Base-by-base conservation (phyloP, 345 rosid species). In the Kandelia obovata region DNA sequence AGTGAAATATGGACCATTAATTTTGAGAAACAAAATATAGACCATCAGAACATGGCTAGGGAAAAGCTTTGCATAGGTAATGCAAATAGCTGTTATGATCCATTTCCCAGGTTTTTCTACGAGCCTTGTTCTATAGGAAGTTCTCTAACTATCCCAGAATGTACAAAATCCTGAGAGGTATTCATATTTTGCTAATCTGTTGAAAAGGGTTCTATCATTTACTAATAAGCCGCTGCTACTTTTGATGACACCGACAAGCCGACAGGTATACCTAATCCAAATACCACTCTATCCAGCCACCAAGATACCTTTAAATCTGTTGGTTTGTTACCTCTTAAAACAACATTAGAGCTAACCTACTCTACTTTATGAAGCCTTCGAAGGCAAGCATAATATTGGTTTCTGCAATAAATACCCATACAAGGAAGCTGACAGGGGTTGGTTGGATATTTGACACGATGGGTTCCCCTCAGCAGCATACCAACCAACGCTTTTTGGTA, bases 351-450 rank as follows among this genome's bases (percentile, higher is more conserved):
- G 21, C 46, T 53, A 47, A 52, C 67, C 69, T 32, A 6, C 26
- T 64, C 15, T 62, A 75, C 72, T 67, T 67, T 34, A 71, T 61
- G 72, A 43, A 68, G 39, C 59, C 69, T 43, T 64, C 43, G 16
- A 61, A 34, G 34, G 47, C 53, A 46, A 28, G 28, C 61, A 19
- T 35, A 4, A n/a, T 27, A 43, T 7, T 2, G 52, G 53, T 51
- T 34, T 10, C 25, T 23, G 77, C 72, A 73, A 55, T 61, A 43
- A 67, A 65, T 71, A 61, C n/a, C 5, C 28, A 5, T 21, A 25
- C 30, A 64, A 26, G 79, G 51, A 39, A 25, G 23, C 62, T 13
- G 78, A 52, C 39, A 17, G 30, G 7, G 27, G 55, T 55, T 64
- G 67, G 61, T 71, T 57, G 19, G 62, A 27, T 67, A n/a, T 23